Evolutionary conservation across 2,329 filamentous ascomycete species (phyloP).

Genomic region (Dendrostoma leiphaemia): DNA sequence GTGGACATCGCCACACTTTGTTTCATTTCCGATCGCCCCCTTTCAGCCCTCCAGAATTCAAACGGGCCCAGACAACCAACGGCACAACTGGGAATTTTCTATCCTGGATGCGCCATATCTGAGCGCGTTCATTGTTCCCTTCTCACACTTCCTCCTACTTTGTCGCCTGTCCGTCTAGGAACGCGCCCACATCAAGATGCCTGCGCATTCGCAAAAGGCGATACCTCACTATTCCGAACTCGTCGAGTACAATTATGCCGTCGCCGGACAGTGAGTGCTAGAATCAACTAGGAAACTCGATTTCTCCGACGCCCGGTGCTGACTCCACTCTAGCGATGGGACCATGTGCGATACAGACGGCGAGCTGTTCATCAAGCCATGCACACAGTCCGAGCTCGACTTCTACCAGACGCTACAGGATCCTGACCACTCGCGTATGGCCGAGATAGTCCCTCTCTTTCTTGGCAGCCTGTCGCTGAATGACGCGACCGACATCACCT

Average conservation of each 20-base stretch:
- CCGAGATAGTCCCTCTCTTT: slow-evolving; percentile 78
- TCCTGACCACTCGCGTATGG: slow-evolving; percentile 68
- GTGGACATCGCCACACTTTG: slow-evolving; percentile 11
- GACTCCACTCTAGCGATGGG: slow-evolving; percentile 65
- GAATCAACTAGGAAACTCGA: background rate
- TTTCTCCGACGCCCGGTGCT: slow-evolving; percentile 9
- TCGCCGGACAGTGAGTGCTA: slow-evolving; percentile 74
- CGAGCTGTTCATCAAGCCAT: slow-evolving; percentile 90
- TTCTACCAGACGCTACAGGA: slow-evolving; percentile 76
- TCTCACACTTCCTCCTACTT: slow-evolving; percentile 7
- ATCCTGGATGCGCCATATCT: slow-evolving; percentile 14
- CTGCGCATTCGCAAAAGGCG: slow-evolving; percentile 24
- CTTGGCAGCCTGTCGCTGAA: slow-evolving; percentile 77
- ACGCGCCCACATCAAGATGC: slow-evolving; percentile 21
- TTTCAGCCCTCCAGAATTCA: background rate
- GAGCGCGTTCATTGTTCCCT: slow-evolving; percentile 1
- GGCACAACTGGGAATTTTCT: background rate
- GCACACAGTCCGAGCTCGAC: slow-evolving; percentile 77
- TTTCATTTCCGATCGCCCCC: slow-evolving; percentile 12
- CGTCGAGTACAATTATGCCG: slow-evolving; percentile 69
- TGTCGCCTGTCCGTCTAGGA: slow-evolving; percentile 6
- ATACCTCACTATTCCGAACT: slow-evolving; percentile 61
- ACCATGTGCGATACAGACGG: slow-evolving; percentile 83
- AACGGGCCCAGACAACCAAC: background rate
- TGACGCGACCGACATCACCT: slow-evolving; percentile 44